Evolutionary conservation across 495 filamentous ascomycete genomes (phyloP), one percentile per base, ranked within the genome.

Genomic region (Penicillium maclennaniae): DNA sequence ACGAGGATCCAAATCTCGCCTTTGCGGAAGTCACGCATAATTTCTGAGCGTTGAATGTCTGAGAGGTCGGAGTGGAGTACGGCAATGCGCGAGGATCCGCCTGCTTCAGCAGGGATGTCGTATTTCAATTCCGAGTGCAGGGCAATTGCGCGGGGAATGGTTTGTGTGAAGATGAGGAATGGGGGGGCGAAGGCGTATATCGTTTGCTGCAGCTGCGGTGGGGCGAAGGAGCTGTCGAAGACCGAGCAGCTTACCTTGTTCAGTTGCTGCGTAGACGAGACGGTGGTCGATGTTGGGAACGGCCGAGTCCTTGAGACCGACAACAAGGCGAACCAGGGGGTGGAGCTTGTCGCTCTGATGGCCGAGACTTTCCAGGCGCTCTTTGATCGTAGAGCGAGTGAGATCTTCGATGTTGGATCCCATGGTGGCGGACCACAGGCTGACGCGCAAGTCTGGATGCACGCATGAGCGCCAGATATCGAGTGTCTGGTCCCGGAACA

Each of bases 1-100:
- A 97, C 88, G 10, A 98, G 79, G 14, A 97, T 84, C 93, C 93
- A 98, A 43, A 97, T 84, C 66, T 97, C 92, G 58, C 92, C 95
- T 53, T 84, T 83, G 23, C 92, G 85, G 72, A 98, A 97, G 2
- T 86, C 83, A 12, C 87, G 82, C 88, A 97, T 95, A 61, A 96
- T 86, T 7, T 77, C 76, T 9, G 84, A 82, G 25, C 93, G 87
- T 19, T 81, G 81, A 12, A 75, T 74, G 65, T 93, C 89, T 1
- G 89, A 83, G 15, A 98, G 83, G 27, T 88, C 84, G 6, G 92
- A 87, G 66, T 98, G 93, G 3, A 98, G 83, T 10, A 93, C 89
- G 0, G 92, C 95, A 44, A 97, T 87, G 26, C 93, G 87, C 6
- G 84, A 82, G 1, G 87, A 87, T 17, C 91, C 91, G 47, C 91